Evolutionary conservation across 306 rosid species (phyloP).

Genomic region (Glycine latifolia): DNA sequence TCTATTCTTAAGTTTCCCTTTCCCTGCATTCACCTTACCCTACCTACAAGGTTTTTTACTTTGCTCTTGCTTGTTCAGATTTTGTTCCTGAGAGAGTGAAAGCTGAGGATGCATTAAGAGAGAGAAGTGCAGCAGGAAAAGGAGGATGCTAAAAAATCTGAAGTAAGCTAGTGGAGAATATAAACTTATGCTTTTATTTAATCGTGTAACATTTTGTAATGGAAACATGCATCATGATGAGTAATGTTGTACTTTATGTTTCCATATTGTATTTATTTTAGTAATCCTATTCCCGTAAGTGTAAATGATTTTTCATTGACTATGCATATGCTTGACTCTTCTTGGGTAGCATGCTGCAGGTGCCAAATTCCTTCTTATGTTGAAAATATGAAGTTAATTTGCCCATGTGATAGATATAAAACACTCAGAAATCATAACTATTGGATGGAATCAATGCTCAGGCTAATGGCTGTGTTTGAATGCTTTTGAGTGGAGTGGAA

Average conservation of each 20-base stretch:
- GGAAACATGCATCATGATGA: constrained; percentile 13
- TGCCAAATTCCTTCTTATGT: constrained; percentile 3
- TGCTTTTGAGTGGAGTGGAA: too few species aligned
- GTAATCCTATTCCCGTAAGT: background rate
- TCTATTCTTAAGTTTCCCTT: constrained; percentile 35
- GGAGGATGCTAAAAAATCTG: constrained; percentile 49
- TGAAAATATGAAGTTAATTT: constrained; percentile 22
- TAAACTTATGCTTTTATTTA: constrained; percentile 32
- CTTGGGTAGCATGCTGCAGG: background rate
- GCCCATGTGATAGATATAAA: constrained; percentile 10
- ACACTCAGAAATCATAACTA: too few species aligned
- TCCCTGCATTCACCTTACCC: background rate
- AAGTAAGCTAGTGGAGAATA: constrained; percentile 37
- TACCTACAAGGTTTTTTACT: background rate
- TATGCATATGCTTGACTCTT: background rate
- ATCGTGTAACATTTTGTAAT: constrained; percentile 27
- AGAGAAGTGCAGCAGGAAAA: constrained; percentile 56
- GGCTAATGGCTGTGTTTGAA: background rate
- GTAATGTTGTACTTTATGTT: constrained; percentile 28
- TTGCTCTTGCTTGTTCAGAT: constrained; percentile 57
- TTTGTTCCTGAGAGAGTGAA: constrained; percentile 82
- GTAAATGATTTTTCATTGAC: background rate
- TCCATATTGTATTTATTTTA: constrained; percentile 24
- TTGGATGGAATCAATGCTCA: background rate
- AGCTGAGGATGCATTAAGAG: constrained; percentile 81